Evolutionary conservation across 768 basidiomycete genomes (phyloP).

Genomic region (Chalciporus pseudorubinellus): DNA sequence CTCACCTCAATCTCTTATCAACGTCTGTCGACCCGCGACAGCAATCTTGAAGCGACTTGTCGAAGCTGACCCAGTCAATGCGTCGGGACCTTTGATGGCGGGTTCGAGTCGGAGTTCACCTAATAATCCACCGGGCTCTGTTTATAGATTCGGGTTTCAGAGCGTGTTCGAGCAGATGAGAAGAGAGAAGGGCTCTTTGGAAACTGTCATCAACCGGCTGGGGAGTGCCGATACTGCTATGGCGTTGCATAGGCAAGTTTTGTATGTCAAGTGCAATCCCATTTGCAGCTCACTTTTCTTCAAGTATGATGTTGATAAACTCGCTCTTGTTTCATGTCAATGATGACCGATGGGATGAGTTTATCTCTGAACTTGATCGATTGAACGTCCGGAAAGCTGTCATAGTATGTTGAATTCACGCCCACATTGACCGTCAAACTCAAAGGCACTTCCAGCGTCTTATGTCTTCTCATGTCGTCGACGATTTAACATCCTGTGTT

Average conservation of each 20-base stretch:
- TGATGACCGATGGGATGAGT: conserved; percentile 75
- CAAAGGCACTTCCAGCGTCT: conserved; percentile 51
- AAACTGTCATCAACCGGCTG: conserved; percentile 78
- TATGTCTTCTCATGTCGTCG: conserved; percentile 78
- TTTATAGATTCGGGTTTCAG: conserved; percentile 82
- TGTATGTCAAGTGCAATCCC: not conserved
- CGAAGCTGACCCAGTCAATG: conserved; percentile 75
- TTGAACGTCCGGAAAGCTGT: conserved; percentile 81
- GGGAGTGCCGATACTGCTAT: conserved; percentile 83
- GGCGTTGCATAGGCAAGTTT: conserved; percentile 70
- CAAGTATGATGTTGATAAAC: conserved; percentile 87
- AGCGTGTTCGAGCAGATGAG: conserved; percentile 82
- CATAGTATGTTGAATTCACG: conserved; percentile 50
- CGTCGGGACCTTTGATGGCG: conserved; percentile 54
- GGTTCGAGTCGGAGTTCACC: conserved; percentile 61
- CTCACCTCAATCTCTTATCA: conserved; percentile 73
- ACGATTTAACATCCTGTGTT: conserved; percentile 80
- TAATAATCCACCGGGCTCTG: conserved; percentile 57
- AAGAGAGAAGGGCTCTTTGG: conserved; percentile 64
- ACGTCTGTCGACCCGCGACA: conserved; percentile 89
- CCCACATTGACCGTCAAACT: conserved; percentile 2
- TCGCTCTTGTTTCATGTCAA: conserved; percentile 78
- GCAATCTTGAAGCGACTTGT: conserved; percentile 87
- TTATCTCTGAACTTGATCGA: conserved; percentile 70
- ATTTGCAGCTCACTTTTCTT: conserved; percentile 9